These are phyloP conservation scores for Adiantum capillusveneris DNA, from an alignment of 75 land plant genomes.

Conservation along the genomic window DNA sequence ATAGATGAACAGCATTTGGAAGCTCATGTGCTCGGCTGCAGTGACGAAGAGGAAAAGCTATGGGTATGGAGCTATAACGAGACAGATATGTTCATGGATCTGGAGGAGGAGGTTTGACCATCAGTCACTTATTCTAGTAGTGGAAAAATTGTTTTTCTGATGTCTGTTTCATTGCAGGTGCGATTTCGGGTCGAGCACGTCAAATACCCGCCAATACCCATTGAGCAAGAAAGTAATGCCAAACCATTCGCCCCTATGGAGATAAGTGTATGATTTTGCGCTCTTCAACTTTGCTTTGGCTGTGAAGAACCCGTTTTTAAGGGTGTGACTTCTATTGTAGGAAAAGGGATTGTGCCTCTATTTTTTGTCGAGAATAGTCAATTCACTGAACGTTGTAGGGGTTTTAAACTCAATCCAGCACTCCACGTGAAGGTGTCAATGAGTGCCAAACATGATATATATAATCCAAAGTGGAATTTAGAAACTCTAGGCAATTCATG, in stretches of 20 bases:
- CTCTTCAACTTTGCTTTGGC: too few species aligned
- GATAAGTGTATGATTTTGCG: constrained; percentile 46
- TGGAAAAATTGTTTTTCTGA: neutral
- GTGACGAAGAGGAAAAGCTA: constrained; percentile 30
- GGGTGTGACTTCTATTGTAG: too few species aligned
- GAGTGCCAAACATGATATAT: too few species aligned
- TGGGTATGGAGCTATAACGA: constrained; percentile 76
- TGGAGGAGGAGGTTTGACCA: constrained; percentile 58
- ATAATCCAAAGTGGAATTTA: too few species aligned
- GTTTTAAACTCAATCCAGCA: too few species aligned
- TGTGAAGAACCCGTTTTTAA: too few species aligned
- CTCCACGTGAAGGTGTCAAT: too few species aligned
- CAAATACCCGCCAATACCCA: constrained; percentile 70
- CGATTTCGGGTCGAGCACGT: constrained; percentile 59
- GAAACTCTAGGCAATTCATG: too few species aligned
- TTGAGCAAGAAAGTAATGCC: constrained; percentile 55
- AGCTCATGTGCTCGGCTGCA: constrained; percentile 3
- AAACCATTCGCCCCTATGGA: constrained; percentile 91
- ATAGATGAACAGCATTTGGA: neutral
- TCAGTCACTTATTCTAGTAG: neutral
- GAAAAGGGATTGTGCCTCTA: too few species aligned
- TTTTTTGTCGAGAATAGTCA: too few species aligned
- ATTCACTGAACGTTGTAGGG: too few species aligned
- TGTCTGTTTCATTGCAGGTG: constrained; percentile 37
- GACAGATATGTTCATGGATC: constrained; percentile 43